A percentile compares a stretch with the other conserved stretches of the same genome.
Conservation (phyloP, 2,329 filamentous ascomycete species). For the Thermothelomyces thermophilus region DNA sequence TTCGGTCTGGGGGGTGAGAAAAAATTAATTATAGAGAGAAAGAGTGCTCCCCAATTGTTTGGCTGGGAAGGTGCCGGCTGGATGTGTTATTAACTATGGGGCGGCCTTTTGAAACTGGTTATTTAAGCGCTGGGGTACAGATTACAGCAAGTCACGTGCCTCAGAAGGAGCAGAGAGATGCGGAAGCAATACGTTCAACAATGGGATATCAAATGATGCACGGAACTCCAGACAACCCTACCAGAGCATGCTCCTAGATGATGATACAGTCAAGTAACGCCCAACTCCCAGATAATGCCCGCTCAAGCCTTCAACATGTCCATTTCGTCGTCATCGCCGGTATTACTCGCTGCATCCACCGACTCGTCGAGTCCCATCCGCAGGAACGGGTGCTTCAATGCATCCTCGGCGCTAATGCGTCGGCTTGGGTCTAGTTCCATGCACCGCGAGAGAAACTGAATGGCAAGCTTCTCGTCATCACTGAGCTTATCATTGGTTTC, state of each 20-base stretch:
- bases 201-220: conserved; percentile 8
- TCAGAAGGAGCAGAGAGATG: background rate
- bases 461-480: conserved; percentile 63
- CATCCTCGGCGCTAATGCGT: conserved; percentile 68
- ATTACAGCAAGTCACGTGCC: conserved; percentile 7
- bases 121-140: no score
- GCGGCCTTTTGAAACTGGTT: no score
- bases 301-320: conserved; percentile 36
- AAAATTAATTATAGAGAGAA: no score
- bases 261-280: conserved; percentile 3
- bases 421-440: conserved; percentile 70
- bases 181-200: background rate
- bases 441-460: conserved; percentile 64
- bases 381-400: conserved; percentile 66
- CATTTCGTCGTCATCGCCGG: conserved; percentile 49
- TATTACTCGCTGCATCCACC: conserved; percentile 24
- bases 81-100: no score
- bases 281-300: conserved; percentile 13
- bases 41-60: no score
- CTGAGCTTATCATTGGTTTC: conserved; percentile 46
- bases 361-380: conserved; percentile 30
- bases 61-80: no score
- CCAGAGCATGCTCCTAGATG: background rate
- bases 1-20: background rate
- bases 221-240: background rate